These are phyloP conservation scores for Ophiognomonia clavigignenti-juglandacearum DNA, from an alignment of 2,329 filamentous ascomycete genomes.

Conservation along the genomic window DNA sequence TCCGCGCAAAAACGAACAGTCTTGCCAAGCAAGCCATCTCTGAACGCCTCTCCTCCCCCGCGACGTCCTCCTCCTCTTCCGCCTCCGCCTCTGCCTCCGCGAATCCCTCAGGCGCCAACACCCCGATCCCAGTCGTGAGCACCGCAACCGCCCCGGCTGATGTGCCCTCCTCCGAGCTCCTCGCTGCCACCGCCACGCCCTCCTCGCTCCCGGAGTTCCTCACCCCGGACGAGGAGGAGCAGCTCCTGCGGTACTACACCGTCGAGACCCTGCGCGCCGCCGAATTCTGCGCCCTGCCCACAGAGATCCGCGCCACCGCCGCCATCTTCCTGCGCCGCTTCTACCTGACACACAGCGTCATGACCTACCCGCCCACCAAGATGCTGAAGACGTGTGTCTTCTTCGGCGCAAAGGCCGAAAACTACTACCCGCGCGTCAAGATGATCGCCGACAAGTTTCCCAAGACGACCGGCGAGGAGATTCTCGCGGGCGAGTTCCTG, in stretches of 20 bases:
- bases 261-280: conserved; percentile 53
- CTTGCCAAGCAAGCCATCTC: conserved; percentile 62
- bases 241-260: conserved; percentile 74
- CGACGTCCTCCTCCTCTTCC: conserved; percentile 41
- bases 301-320: conserved; percentile 63
- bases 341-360: conserved; percentile 91
- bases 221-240: conserved; percentile 76
- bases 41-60: conserved; percentile 48
- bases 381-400: conserved; percentile 89
- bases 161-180: conserved; percentile 7
- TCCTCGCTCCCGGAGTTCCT: conserved; percentile 66
- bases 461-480: conserved; percentile 69
- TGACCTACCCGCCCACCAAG: conserved; percentile 90
- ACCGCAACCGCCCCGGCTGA: conserved; percentile 21
- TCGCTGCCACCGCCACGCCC: conserved; percentile 22
- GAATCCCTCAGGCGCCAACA: conserved; percentile 25
- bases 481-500: conserved; percentile 87
- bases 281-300: conserved; percentile 46
- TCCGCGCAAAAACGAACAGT: conserved; percentile 74
- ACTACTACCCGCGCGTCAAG: conserved; percentile 62
- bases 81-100: conserved; percentile 26
- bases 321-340: conserved; percentile 90
- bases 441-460: conserved; percentile 65
- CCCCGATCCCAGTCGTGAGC: conserved; percentile 18
- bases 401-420: conserved; percentile 90